phyloP scores from a whole-genome alignment of 164 flowering plant genomes.

The Umbellularia californica region DNA sequence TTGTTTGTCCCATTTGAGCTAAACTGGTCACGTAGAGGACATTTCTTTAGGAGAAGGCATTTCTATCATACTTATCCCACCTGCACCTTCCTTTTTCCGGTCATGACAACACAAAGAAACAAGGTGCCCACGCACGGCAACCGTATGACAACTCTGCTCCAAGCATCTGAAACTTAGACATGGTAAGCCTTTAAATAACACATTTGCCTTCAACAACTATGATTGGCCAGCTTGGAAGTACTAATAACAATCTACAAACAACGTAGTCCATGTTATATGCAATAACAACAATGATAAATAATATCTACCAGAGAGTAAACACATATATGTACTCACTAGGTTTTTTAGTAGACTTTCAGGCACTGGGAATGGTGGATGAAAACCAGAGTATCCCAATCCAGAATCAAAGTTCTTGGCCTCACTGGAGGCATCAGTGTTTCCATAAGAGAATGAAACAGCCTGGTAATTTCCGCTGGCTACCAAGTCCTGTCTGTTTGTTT shows the following conservation, averaged over 20 bases:
- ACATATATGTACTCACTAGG: conserved; percentile 55
- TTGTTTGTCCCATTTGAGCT: conserved; percentile 38
- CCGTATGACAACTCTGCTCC: conserved; percentile 79
- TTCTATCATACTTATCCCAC: conserved; percentile 84
- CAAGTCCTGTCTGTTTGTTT: conserved; percentile 26
- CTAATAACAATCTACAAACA: conserved; percentile 16
- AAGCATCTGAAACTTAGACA: conserved; percentile 98
- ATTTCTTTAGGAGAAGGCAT: conserved; percentile 27
- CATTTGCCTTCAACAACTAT: conserved; percentile 44
- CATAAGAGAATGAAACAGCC: conserved; percentile 78
- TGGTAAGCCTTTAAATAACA: conserved; percentile 81
- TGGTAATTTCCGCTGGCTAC: conserved; percentile 33
- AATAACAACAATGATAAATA: conserved; percentile 1
- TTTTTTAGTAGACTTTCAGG: conserved; percentile 62
- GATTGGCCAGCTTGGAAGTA: conserved; percentile 41
- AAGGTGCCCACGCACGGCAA: conserved; percentile 70
- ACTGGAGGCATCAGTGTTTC: conserved; percentile 36
- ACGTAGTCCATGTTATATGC: conserved; percentile 15
- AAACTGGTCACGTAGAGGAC: conserved; percentile 29
- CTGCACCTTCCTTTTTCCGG: conserved; percentile 61
- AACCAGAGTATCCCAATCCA: conserved; percentile 32
- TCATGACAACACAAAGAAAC: conserved; percentile 72
- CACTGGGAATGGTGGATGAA: conserved; percentile 73
- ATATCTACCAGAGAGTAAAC: not conserved
- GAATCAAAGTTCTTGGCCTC: conserved; percentile 33